Percentiles rank a stretch among this genome's conserved stretches.
Conservation (phyloP, 2,329 filamentous ascomycete species). For the Microsporum audouinii region DNA sequence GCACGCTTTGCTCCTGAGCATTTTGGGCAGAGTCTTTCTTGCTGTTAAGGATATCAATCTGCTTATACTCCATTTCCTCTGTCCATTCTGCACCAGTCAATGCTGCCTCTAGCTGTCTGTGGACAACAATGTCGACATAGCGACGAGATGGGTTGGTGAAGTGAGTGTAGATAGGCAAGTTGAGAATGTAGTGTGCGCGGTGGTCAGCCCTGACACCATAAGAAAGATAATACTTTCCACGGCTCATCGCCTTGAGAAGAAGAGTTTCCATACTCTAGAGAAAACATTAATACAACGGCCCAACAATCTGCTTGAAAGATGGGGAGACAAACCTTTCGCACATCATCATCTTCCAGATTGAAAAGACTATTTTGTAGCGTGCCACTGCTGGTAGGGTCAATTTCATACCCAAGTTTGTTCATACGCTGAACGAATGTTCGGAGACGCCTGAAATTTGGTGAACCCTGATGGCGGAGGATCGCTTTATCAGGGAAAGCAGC, state of each 20-base stretch:
- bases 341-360: slow-evolving; percentile 74
- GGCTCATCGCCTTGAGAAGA: slow-evolving; percentile 86
- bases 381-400: slow-evolving; percentile 81
- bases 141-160: slow-evolving; percentile 92
- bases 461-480: slow-evolving; percentile 71
- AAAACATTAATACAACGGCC: slow-evolving; percentile 12
- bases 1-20: slow-evolving; percentile 95
- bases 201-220: slow-evolving; percentile 67
- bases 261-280: slow-evolving; percentile 80
- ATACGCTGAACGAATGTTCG: slow-evolving; percentile 88
- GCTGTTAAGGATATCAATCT: slow-evolving; percentile 88
- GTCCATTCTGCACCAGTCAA: slow-evolving; percentile 76
- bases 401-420: slow-evolving; percentile 77
- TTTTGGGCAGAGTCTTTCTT: slow-evolving; percentile 98
- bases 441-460: slow-evolving; percentile 77
- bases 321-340: slow-evolving; percentile 56
- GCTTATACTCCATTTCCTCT: slow-evolving; percentile 88
- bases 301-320: neutral
- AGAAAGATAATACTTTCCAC: slow-evolving; percentile 87
- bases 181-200: slow-evolving; percentile 81
- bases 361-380: slow-evolving; percentile 90
- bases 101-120: slow-evolving; percentile 82
- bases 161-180: slow-evolving; percentile 89
- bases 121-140: slow-evolving; percentile 89
- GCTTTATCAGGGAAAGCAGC: slow-evolving; percentile 80